Evolutionary conservation across 345 rosid genomes (phyloP), one percentile per base, ranked within the genome.

Genomic region (Combretum micranthum): DNA sequence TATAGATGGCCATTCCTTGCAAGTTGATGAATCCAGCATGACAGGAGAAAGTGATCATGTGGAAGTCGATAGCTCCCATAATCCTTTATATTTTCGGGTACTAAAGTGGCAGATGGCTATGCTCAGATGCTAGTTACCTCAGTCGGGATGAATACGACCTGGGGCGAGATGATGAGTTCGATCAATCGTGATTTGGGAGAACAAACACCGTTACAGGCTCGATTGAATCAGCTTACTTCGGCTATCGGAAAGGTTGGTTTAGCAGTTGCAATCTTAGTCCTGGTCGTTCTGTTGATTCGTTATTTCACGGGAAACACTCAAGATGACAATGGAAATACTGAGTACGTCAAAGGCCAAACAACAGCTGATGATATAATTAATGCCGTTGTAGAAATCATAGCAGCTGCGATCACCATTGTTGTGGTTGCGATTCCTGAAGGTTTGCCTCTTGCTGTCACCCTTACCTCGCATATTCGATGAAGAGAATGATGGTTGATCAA

Each of bases 341-440:
- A 77, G 44, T 87, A 57, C 55, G 68, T 60, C 3, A 64, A 81
- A 13, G 67, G 85, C 51, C 63, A 57, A 19, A 83, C 95, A 0
- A 80, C 69, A 45, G 16, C 64, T 15, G 79, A 71, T 44, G 84
- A 84, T 13, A 71, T 83, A 15, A 45, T 83, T 26, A 70, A 83
- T 17, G 74, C 83, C 0, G 83, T 90, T 0, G 82, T 90, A 37
- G 67, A 68, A 13, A 83, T 90, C 52, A 78, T 90, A 1, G 86
- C 97, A 0, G 78, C 82, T 16, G 86, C 92, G 4, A 86, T 86
- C 13, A 86, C 95, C 0, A 89, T 86, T n/a, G 78, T 84, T 0
- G 95, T 89, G n/a, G 97, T 84, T 37, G 95, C 90, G 1, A 83
- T 90, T 23, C 95, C 97, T 0, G 93, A 84, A 71, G 95, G 95